These are phyloP conservation scores for Populus hybrid DNA, from an alignment of 441 rosid genomes.

Conservation along the genomic window DNA sequence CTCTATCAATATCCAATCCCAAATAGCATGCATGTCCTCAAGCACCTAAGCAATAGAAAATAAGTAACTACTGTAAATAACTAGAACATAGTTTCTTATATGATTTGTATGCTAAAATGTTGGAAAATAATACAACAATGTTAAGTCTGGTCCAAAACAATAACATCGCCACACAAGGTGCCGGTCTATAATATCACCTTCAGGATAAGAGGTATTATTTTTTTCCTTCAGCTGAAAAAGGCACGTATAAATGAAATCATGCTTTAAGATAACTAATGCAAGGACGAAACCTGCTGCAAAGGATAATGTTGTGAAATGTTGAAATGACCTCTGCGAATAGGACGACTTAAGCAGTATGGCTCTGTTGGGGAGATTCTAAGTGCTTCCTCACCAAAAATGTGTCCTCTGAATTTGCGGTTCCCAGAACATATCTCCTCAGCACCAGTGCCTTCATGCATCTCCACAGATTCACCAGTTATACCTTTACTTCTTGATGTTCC, in stretches of 20 bases:
- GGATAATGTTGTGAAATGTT: slow-evolving; percentile 71
- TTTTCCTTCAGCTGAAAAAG: neutral
- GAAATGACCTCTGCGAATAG: slow-evolving; percentile 86
- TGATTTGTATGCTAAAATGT: slow-evolving; percentile 26
- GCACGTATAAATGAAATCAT: neutral
- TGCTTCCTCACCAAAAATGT: slow-evolving; percentile 86
- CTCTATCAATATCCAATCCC: slow-evolving; percentile 75
- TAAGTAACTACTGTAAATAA: slow-evolving; percentile 7
- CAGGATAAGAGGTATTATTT: slow-evolving; percentile 7
- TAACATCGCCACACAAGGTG: neutral
- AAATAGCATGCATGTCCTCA: slow-evolving; percentile 68
- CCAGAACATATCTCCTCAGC: slow-evolving; percentile 36
- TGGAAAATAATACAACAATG: slow-evolving; percentile 5
- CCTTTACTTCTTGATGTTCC: slow-evolving; percentile 47
- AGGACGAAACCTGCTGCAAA: slow-evolving; percentile 62
- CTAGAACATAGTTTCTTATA: neutral
- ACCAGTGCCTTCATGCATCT: slow-evolving; percentile 33
- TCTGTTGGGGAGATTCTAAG: slow-evolving; percentile 59
- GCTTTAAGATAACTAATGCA: neutral
- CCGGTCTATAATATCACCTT: neutral
- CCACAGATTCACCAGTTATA: slow-evolving; percentile 30
- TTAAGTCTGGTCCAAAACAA: neutral
- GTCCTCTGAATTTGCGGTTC: slow-evolving; percentile 68
- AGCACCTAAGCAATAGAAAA: slow-evolving; percentile 46
- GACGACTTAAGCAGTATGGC: slow-evolving; percentile 62